These are phyloP conservation scores for Pistacia vera DNA, from an alignment of 345 rosid genomes.

Conservation along the genomic window DNA sequence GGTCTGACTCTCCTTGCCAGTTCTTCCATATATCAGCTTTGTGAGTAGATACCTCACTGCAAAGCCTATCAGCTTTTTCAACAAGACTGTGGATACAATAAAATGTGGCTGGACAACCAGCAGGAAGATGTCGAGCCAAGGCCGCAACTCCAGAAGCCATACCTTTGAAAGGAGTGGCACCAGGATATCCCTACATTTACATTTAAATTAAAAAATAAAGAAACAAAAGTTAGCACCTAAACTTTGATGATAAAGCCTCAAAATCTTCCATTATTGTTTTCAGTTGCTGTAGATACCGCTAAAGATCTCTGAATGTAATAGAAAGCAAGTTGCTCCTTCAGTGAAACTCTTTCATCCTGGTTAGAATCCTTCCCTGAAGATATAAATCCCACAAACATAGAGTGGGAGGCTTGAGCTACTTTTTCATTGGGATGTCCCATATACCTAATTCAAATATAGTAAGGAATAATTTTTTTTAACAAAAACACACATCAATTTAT, in stretches of 20 bases:
- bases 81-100: slow-evolving; percentile 75
- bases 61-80: slow-evolving; percentile 61
- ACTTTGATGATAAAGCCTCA: slow-evolving; percentile 13
- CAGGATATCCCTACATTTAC: slow-evolving; percentile 70
- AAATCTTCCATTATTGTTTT: slow-evolving; percentile 2
- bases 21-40: slow-evolving; percentile 52
- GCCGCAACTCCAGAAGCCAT: slow-evolving; percentile 94
- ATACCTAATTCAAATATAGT: slow-evolving; percentile 54
- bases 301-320: slow-evolving; percentile 84
- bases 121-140: slow-evolving; percentile 83
- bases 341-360: slow-evolving; percentile 50
- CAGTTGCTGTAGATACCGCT: slow-evolving; percentile 49
- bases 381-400: slow-evolving; percentile 73
- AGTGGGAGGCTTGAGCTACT: slow-evolving; percentile 79
- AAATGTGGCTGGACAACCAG: slow-evolving; percentile 88
- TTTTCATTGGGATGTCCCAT: slow-evolving; percentile 85
- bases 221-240: slow-evolving; percentile 2
- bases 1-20: slow-evolving; percentile 64
- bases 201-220: slow-evolving; percentile 16
- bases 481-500: neutral
- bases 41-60: slow-evolving; percentile 26
- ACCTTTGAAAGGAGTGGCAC: slow-evolving; percentile 87
- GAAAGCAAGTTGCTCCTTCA: slow-evolving; percentile 85
- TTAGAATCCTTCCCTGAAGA: slow-evolving; percentile 64
- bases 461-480: slow-evolving; percentile 45